Evolutionary conservation across 2,329 filamentous ascomycete species (phyloP).

Genomic region (Exophiala dermatitidis): DNA sequence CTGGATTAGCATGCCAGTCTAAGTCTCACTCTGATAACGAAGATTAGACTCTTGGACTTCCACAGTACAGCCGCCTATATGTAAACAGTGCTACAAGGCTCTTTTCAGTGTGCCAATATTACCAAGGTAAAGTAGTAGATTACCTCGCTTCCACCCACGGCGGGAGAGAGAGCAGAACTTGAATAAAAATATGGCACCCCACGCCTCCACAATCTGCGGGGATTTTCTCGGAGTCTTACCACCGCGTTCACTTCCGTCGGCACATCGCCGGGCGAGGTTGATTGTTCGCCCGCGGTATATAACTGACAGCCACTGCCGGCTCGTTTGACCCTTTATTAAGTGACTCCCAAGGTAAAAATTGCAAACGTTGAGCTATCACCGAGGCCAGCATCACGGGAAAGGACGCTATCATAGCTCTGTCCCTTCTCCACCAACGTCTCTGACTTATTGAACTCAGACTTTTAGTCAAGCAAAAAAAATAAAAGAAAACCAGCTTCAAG

Average conservation of each 20-base stretch:
- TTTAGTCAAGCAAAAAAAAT: not conserved
- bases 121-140: too few species aligned
- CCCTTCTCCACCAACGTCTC: not conserved
- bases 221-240: not conserved
- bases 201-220: constrained; percentile 10
- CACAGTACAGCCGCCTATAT: too few species aligned
- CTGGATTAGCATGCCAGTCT: too few species aligned
- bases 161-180: too few species aligned
- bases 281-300: constrained; percentile 2
- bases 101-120: too few species aligned
- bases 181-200: constrained; percentile 3
- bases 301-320: not conserved
- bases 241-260: constrained; percentile 2
- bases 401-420: not conserved
- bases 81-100: too few species aligned
- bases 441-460: not conserved
- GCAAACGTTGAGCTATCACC: not conserved
- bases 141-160: too few species aligned
- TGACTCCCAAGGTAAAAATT: not conserved
- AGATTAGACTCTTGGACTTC: too few species aligned
- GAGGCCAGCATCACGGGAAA: not conserved
- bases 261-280: constrained; percentile 13
- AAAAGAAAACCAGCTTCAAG: not conserved
- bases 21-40: too few species aligned
- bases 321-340: not conserved